A percentile compares a stretch with the other conserved stretches of the same genome.
phyloP scores from a whole-genome alignment of 495 filamentous ascomycete species.

The Trichoderma virens region DNA sequence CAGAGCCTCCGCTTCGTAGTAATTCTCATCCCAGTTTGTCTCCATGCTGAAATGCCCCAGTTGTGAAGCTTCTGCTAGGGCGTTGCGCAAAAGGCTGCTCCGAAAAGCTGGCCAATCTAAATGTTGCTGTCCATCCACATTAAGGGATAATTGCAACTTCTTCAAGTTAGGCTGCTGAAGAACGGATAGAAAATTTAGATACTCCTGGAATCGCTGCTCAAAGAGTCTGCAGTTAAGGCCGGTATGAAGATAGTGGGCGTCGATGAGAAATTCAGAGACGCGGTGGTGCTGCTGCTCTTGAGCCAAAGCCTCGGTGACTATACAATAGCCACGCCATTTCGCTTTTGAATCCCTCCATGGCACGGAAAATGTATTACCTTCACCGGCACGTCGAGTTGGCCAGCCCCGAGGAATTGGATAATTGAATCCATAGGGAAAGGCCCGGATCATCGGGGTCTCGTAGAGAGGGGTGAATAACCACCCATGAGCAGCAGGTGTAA shows the following conservation, averaged over 20 bases:
- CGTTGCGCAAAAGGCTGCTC: background rate
- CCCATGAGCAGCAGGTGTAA: slow-evolving; percentile 27
- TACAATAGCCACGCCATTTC: background rate
- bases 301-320: background rate
- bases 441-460: slow-evolving; percentile 28
- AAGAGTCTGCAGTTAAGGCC: background rate
- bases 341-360: no score
- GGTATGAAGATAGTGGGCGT: background rate
- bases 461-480: slow-evolving; percentile 23
- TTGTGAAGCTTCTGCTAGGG: background rate
- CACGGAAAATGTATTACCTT: background rate
- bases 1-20: background rate
- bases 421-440: slow-evolving; percentile 24
- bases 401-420: slow-evolving; percentile 18
- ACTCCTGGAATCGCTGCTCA: background rate
- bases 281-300: background rate
- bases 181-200: background rate
- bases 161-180: background rate
- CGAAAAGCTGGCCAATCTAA: background rate
- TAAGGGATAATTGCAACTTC: background rate
- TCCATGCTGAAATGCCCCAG: background rate
- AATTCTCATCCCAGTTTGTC: background rate
- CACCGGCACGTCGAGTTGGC: background rate
- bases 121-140: background rate
- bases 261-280: background rate